Base-by-base conservation (phyloP, 345 rosid species). In the Arabidopsis arenosa region DNA sequence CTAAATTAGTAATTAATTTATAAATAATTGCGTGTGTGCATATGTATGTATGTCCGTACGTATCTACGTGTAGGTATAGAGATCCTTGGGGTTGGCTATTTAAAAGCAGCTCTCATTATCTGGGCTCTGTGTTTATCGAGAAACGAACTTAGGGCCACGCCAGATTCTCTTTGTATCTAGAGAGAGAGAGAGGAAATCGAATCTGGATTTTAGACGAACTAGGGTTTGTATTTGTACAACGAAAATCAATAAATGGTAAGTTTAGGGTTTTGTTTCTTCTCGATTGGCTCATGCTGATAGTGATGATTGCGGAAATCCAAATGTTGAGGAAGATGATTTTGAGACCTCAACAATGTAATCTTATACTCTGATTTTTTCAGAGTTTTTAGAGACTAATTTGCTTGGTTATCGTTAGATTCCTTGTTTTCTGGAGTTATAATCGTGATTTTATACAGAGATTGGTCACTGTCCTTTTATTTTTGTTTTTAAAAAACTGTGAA, bases 281-380 rank as follows among this genome's bases (percentile, higher is more conserved):
- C 18, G 51, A 63, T 72, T 60, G 39, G 39, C 5, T 4, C 7
- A 36, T 60, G 39, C 9, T 64, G 54, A 72, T 82, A 68, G 77
- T 65, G 43, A 55, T 35, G 58, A 35, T 53, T 69, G 53, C 12
- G 54, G 30, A 55, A 33, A 47, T 52, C 35, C 75, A 63, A 61
- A 79, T 81, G 79, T 80, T 75, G 66, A 58, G 83, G 66, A 76
- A 56, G 40, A 47, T 85, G 75, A 73, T 84, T 79, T 41, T 13
- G 47, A 66, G 32, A 74, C 78, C 81, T 17, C 74, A 85, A 86
- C 80, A 82, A 84, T 70, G 85, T 57, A 49, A 68, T 33, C 39
- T 39, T 15, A 36, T 8, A 7, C 69, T 74, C 56, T 53, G 63
- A 12, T 47, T 53, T 59, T 59, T 32, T 80, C 62, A 80, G 81